Base-by-base conservation (phyloP, 176 grass and related monocot species). In the Oryza glumipatula region DNA sequence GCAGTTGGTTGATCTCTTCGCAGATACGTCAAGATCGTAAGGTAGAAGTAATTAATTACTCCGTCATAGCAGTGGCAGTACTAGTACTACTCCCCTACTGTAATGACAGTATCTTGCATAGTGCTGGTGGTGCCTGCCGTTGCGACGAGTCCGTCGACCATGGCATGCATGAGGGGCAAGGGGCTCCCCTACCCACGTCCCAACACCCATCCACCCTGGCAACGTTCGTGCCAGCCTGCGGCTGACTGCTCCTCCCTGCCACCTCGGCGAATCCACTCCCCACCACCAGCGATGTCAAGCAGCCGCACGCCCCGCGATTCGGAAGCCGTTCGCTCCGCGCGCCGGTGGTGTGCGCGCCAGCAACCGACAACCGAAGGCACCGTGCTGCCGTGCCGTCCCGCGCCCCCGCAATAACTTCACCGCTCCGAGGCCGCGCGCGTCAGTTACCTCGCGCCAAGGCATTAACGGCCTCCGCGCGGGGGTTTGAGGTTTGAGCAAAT, bases 221-320 rank as follows among this genome's bases (percentile, higher is more conserved):
- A 46, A 52, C 75, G 45, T 36, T 77, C 46, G 73, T 68, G 82
- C 63, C 72, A 39, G 70, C 2, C 58, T 63, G 2, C 16, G 23
- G 63, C 60, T 74, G 70, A 67, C 72, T 66, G 81, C 70, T 48
- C 56, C 71, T 43, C 44, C 39, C 24, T 36, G 75, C 21, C 72
- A 36, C 35, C 79, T 61, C 39, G 32, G 80, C 56, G 5, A 38
- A 38, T 75, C 86, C 66, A 68, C 73, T 83, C 52, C 19, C 72
- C 48, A 63, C 72, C 48, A 63, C 23, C 47, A 44, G 6, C 6
- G 45, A 19, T 58, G 52, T 17, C 52, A 58, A 58, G 51, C 47
- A 9, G 9, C 2, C 43, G 43, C 43, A 44, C 43, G 43, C 43
- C 43, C 48, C 44, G 60, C 68, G 17, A 28, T 80, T 61, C 46